Percentiles rank a stretch among this genome's conserved stretches.
Evolutionary conservation across 306 rosid genomes (phyloP).

Genomic region (Mimosa bimucronata): DNA sequence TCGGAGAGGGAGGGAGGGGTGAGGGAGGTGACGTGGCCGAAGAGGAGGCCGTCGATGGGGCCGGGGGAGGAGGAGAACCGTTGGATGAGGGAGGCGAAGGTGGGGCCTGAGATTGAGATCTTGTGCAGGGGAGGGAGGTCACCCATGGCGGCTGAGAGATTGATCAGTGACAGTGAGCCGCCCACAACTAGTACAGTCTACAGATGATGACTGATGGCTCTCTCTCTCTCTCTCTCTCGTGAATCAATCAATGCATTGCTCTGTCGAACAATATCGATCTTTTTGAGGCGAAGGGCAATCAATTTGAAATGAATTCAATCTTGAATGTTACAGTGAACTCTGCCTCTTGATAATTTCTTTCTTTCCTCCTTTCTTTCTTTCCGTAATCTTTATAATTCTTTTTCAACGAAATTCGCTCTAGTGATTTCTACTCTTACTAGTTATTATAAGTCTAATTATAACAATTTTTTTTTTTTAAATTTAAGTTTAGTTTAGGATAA

Average conservation of each 20-base stretch:
- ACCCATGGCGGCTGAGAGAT: conserved; percentile 58
- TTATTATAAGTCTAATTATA: too few relatives aligned
- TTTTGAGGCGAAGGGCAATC: neutral
- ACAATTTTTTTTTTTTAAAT: too few relatives aligned
- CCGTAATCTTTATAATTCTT: too few relatives aligned
- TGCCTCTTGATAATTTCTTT: neutral
- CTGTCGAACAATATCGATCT: too few relatives aligned
- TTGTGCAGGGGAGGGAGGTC: conserved; percentile 61
- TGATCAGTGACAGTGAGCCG: neutral
- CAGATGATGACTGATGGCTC: too few relatives aligned
- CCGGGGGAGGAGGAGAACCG: conserved; percentile 67
- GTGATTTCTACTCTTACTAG: too few relatives aligned
- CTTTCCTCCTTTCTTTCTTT: too few relatives aligned
- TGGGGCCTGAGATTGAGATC: conserved; percentile 84
- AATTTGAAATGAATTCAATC: neutral
- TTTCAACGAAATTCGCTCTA: too few relatives aligned
- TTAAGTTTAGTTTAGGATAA: too few relatives aligned
- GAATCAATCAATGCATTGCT: neutral
- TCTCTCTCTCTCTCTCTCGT: too few relatives aligned
- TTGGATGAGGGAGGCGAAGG: conserved; percentile 75
- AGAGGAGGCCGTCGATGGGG: conserved; percentile 81
- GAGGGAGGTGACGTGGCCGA: conserved; percentile 63
- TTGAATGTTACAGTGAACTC: neutral
- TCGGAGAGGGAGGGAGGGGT: conserved; percentile 62
- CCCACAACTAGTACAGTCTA: too few relatives aligned